Evolutionary conservation across 805 yeast species (phyloP).

Genomic region (Candida pini): DNA sequence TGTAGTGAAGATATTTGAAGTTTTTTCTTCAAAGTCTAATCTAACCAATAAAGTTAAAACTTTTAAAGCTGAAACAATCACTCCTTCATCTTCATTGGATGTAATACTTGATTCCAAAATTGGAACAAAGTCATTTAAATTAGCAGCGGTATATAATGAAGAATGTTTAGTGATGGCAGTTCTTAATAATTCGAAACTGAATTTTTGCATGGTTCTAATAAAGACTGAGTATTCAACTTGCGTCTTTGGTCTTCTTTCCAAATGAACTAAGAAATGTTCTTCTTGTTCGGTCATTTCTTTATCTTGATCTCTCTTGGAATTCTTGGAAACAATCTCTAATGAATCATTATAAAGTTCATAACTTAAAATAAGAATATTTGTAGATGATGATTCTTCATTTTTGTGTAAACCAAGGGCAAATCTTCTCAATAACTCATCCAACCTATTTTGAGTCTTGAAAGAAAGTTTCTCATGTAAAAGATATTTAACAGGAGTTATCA

Average conservation of each 20-base stretch:
- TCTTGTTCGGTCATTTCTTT: conserved; percentile 20
- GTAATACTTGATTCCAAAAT: conserved; percentile 55
- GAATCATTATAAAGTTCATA: conserved; percentile 65
- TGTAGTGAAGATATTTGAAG: conserved; percentile 46
- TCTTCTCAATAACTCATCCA: conserved; percentile 74
- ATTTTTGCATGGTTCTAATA: conserved; percentile 59
- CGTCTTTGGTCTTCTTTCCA: conserved; percentile 55
- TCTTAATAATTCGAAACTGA: conserved; percentile 71
- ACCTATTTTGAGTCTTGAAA: conserved; percentile 61
- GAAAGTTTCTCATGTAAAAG: conserved; percentile 60
- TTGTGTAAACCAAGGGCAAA: conserved; percentile 73
- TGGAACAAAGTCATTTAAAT: conserved; percentile 72
- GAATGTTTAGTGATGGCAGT: conserved; percentile 63
- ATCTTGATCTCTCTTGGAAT: conserved; percentile 11
- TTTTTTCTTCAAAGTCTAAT: conserved; percentile 54
- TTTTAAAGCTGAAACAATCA: conserved; percentile 62
- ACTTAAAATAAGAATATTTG: conserved; percentile 63
- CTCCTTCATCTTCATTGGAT: conserved; percentile 68
- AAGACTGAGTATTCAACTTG: conserved; percentile 53
- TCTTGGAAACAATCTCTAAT: conserved; percentile 21
- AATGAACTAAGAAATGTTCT: conserved; percentile 69
- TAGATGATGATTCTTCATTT: conserved; percentile 53
- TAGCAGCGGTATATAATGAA: conserved; percentile 49
- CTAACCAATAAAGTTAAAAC: conserved; percentile 55
- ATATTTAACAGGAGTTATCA: conserved; percentile 66